phyloP scores from a whole-genome alignment of 108 stramenopile species.

The Nannochloropsis oceanica region DNA sequence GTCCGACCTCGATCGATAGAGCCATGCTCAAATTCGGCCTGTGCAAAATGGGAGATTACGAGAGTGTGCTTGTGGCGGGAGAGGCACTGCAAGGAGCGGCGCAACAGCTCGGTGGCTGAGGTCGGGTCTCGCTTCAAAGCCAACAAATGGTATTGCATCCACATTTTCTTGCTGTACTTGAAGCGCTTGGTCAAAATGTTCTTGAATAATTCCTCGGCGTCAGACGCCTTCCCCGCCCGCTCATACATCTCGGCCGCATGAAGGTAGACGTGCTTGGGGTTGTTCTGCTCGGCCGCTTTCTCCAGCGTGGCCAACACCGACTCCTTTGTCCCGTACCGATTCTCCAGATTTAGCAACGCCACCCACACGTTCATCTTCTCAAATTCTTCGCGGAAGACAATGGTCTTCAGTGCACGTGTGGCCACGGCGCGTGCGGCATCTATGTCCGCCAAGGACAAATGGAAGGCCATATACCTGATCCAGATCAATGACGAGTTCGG shows the following conservation, averaged over 20 bases:
- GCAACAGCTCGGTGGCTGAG: constrained; percentile 55
- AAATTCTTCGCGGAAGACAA: constrained; percentile 72
- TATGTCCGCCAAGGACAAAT: constrained; percentile 74
- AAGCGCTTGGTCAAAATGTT: constrained; percentile 20
- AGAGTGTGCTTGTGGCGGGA: constrained; percentile 75
- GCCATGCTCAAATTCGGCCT: constrained; percentile 51
- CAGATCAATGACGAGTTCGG: constrained; percentile 77
- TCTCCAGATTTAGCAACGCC: constrained; percentile 75
- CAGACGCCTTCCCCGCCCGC: constrained; percentile 18
- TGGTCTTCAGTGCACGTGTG: constrained; percentile 65
- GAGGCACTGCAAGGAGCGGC: constrained; percentile 63
- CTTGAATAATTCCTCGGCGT: constrained; percentile 6
- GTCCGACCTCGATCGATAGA: constrained; percentile 72
- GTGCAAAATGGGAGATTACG: constrained; percentile 64
- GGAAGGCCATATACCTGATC: constrained; percentile 94
- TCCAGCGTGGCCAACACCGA: constrained; percentile 53
- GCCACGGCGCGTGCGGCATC: constrained; percentile 72
- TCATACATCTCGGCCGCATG: constrained; percentile 35
- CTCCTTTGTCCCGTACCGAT: constrained; percentile 64
- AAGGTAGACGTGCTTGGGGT: constrained; percentile 74
- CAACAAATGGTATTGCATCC: constrained; percentile 65
- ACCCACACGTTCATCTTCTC: constrained; percentile 84
- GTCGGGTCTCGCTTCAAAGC: constrained; percentile 57
- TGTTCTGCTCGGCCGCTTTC: constrained; percentile 66
- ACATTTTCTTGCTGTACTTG: constrained; percentile 61